phyloP scores from a whole-genome alignment of 306 rosid genomes.

The Trichosanthes truncata region DNA sequence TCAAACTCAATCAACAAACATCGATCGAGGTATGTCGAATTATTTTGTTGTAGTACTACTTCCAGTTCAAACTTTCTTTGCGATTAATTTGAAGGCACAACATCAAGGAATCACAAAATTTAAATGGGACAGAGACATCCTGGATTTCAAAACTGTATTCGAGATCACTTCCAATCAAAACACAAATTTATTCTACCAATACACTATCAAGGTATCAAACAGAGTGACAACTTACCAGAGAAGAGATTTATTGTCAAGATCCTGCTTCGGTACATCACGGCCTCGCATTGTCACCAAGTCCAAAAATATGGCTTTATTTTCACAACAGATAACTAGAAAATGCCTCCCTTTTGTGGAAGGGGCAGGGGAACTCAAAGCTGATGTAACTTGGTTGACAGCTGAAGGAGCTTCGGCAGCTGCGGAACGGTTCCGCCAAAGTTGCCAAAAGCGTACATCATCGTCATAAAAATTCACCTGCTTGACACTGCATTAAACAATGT shows the following conservation, averaged over 20 bases:
- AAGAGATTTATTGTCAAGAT: constrained; percentile 91
- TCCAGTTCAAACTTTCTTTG: neutral
- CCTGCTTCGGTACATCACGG: constrained; percentile 95
- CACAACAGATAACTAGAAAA: constrained; percentile 96
- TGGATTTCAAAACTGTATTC: neutral
- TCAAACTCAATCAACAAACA: neutral
- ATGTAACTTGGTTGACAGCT: constrained; percentile 56
- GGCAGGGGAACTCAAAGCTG: constrained; percentile 70
- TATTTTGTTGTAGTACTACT: neutral
- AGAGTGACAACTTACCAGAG: constrained; percentile 50
- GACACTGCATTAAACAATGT: constrained; percentile 44
- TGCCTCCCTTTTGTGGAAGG: constrained; percentile 94
- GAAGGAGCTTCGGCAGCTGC: constrained; percentile 97
- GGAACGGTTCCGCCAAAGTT: constrained; percentile 79
- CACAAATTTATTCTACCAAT: neutral
- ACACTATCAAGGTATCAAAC: neutral
- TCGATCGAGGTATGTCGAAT: neutral
- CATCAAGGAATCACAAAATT: neutral
- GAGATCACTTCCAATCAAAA: neutral
- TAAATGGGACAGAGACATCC: neutral
- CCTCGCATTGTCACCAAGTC: constrained; percentile 98
- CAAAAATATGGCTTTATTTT: constrained; percentile 92
- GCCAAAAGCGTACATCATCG: constrained; percentile 95
- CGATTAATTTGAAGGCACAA: neutral
- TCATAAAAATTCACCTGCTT: constrained; percentile 92